phyloP scores from a whole-genome alignment of 805 yeast genomes.

The Candida nitratophila region DNA sequence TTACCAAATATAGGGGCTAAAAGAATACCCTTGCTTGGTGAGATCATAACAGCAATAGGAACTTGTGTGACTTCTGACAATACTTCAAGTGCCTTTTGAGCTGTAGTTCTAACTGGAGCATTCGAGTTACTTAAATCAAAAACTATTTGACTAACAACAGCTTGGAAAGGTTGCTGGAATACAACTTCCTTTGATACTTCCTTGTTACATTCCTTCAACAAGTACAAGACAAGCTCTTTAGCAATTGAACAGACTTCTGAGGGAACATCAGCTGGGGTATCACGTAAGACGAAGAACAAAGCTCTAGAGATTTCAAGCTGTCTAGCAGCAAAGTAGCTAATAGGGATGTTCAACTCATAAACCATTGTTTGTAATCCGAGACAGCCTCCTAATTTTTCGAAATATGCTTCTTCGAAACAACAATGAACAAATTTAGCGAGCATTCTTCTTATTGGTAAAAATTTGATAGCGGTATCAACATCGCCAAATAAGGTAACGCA shows the following conservation, averaged over 20 bases:
- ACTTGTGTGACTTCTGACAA: conserved; percentile 66
- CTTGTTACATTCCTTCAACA: conserved; percentile 60
- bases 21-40: conserved; percentile 75
- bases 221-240: conserved; percentile 52
- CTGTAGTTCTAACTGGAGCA: conserved; percentile 71
- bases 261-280: conserved; percentile 85
- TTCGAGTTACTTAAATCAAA: conserved; percentile 91
- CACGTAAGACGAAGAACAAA: conserved; percentile 82
- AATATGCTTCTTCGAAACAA: conserved; percentile 85
- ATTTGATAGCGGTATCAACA: conserved; percentile 55
- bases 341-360: conserved; percentile 59
- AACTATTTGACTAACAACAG: conserved; percentile 81
- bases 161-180: conserved; percentile 65
- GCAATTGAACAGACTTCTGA: conserved; percentile 69
- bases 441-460: conserved; percentile 70
- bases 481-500: conserved; percentile 64
- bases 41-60: conserved; percentile 67
- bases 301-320: conserved; percentile 84
- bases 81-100: conserved; percentile 61
- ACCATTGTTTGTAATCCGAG: conserved; percentile 72
- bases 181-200: conserved; percentile 56
- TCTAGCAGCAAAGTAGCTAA: conserved; percentile 64
- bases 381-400: conserved; percentile 83
- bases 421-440: conserved; percentile 81
- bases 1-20: conserved; percentile 94